A percentile compares a stretch with the other conserved stretches of the same genome.
These are phyloP conservation scores for Lecanosticta acicola DNA, from an alignment of 2,329 filamentous ascomycete species.

Conservation along the genomic window DNA sequence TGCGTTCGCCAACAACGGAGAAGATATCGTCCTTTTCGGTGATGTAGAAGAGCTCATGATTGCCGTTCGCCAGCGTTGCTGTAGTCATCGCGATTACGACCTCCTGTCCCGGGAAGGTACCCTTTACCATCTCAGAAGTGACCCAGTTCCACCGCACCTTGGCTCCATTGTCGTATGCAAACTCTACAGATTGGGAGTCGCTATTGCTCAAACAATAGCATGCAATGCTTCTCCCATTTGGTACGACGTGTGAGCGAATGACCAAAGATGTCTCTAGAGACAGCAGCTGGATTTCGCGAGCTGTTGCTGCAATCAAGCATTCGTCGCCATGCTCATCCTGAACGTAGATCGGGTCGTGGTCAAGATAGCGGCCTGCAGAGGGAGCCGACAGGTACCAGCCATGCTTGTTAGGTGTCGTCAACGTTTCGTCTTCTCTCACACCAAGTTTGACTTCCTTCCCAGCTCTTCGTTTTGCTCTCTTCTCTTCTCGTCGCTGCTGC, in stretches of 20 bases:
- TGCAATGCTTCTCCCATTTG: slow-evolving; percentile 43
- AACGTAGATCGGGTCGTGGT: slow-evolving; percentile 54
- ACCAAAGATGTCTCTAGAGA: slow-evolving; percentile 75
- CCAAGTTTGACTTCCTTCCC: slow-evolving; percentile 11
- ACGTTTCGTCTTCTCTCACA: slow-evolving; percentile 10
- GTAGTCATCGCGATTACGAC: slow-evolving; percentile 15
- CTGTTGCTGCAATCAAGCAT: slow-evolving; percentile 28
- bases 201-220: slow-evolving; percentile 48
- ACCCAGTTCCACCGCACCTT: slow-evolving; percentile 55
- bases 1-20: slow-evolving; percentile 35
- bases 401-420: slow-evolving; percentile 15
- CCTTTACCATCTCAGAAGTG: slow-evolving; percentile 10
- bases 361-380: slow-evolving; percentile 51
- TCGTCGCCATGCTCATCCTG: slow-evolving; percentile 36
- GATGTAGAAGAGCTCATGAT: slow-evolving; percentile 16
- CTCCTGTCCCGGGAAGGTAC: slow-evolving; percentile 18
- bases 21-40: slow-evolving; percentile 10
- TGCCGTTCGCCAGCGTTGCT: slow-evolving; percentile 8
- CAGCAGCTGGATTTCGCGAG: slow-evolving; percentile 39
- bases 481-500: slow-evolving; percentile 17
- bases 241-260: slow-evolving; percentile 61
- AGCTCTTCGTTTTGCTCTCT: slow-evolving; percentile 19
- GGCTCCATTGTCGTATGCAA: slow-evolving; percentile 44
- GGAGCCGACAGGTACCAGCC: slow-evolving; percentile 47
- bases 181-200: slow-evolving; percentile 49